Base-by-base conservation (phyloP, 495 filamentous ascomycete species). In the Aspergillus cavernicola region DNA sequence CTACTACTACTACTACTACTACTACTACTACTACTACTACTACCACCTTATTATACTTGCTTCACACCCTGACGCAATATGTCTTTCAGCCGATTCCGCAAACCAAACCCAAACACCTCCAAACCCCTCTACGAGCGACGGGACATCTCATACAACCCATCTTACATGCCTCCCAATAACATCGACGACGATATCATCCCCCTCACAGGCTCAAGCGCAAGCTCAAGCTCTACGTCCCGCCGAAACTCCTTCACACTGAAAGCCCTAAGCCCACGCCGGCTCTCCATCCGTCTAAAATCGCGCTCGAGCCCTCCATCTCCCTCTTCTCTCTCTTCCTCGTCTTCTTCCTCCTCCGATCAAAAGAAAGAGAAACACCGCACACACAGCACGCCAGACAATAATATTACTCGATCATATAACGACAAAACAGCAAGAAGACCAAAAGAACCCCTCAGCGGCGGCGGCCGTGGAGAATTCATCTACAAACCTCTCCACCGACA, bases 131-230 rank as follows among this genome's bases (percentile, higher is more conserved):
- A 76, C 49, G 50, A 71, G 38, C 62, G 71, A 33, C 72, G 68
- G 69, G 73, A 73, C 70, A 50, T 64, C 64, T 44, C 55, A 72
- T 10, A 70, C 68, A 29, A 68, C 67, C n/a, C 63, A 66, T 58
- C 58, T 52, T 16, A 9, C 37, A n/a, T n/a, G 10, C 33, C 6
- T 15, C 41, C 18, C 66, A 60, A 37, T 15, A 51, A 38, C 9
- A 63, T 59, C 9, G 22, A 29, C 13, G 11, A 61, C 8, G 58
- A 64, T 15, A 46, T 59, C 4, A 44, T 42, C 20, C 39, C 48
- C 0, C 50, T 50, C 1, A 56, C 54, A 10, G 42, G 31, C n/a
- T 22, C 15, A 20, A 18, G 9, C 24, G 8, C 32, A 2, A 19
- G 2, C 18, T 29, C 48, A 6, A 5, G 6, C 31, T 33, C 31